Evolutionary conservation across 2,329 filamentous ascomycete genomes (phyloP), one percentile per base, ranked within the genome.

Genomic region (Penicillium sp.): DNA sequence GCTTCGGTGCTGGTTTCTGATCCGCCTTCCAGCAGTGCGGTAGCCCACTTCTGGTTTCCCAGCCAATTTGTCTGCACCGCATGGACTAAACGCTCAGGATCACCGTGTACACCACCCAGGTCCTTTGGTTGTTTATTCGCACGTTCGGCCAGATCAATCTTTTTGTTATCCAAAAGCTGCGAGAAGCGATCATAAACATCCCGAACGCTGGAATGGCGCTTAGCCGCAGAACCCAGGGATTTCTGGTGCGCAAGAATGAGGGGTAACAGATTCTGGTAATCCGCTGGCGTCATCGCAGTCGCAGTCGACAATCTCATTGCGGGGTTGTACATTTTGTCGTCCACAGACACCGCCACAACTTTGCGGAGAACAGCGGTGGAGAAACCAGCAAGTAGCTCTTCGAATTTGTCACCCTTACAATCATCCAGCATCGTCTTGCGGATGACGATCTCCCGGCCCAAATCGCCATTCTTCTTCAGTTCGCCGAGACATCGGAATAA

Each of bases 381-480:
- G 65, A 99, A 95, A 0, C 85, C 80, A 3, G 90, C 85, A 27
- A 97, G 80, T 1, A 96, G 77, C 68, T 99, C 94, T 69, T 92
- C 92, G 50, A 97, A 84, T 59, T 90, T 87, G 50, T 96, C 92
- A 5, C 93, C 93, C 61, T 89, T 92, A 75, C 94, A 99, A 65
- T 99, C 93, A 69, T 99, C 94, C 48, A 99, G 79, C 90, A 97
- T 96, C 0, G 91, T 96, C 77, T 96, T 97, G 48, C 94, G 85
- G 31, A 97, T 76, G 1, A 95, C 83, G 0, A 84, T 83, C 67
- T 96, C 92, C 46, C 90, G 82, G 3, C 91, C 90, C 8, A 97
- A 79, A 0, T 88, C 79, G 29, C 92, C 92, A 75, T 85, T 90
- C 77, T 95, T 96, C 78, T 97, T 97, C 55, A 91, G 79, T 48